These are phyloP conservation scores for Candida hispaniensis DNA, from an alignment of 805 yeast species.

Conservation along the genomic window DNA sequence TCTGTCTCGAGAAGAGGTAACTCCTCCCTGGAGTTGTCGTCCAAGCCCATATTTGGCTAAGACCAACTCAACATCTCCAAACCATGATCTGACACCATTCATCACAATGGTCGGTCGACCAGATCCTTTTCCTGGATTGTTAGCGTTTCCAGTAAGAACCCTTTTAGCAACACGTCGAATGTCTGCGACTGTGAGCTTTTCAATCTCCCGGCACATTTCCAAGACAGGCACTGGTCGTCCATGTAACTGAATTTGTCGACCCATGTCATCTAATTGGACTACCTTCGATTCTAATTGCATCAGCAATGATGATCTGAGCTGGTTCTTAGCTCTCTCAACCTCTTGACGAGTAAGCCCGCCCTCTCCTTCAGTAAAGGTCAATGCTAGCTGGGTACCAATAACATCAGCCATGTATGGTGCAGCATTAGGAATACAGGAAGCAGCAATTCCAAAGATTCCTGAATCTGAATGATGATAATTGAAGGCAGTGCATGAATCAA, in stretches of 20 bases:
- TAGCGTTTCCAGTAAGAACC: slow-evolving; percentile 57
- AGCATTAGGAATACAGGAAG: slow-evolving; percentile 77
- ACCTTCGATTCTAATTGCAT: slow-evolving; percentile 90
- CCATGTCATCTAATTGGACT: slow-evolving; percentile 92
- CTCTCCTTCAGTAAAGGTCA: slow-evolving; percentile 40
- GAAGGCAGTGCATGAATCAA: slow-evolving; percentile 80
- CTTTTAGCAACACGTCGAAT: slow-evolving; percentile 62
- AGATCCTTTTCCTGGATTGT: slow-evolving; percentile 37
- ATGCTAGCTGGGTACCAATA: slow-evolving; percentile 51
- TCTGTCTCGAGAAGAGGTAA: slow-evolving; percentile 6
- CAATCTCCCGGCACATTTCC: slow-evolving; percentile 76
- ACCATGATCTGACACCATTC: slow-evolving; percentile 76
- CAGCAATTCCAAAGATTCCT: slow-evolving; percentile 82
- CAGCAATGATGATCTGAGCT: slow-evolving; percentile 71
- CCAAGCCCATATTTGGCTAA: slow-evolving; percentile 69
- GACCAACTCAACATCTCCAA: slow-evolving; percentile 70
- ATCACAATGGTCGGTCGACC: slow-evolving; percentile 76
- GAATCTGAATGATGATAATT: slow-evolving; percentile 85
- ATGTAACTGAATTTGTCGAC: slow-evolving; percentile 84
- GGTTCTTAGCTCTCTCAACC: slow-evolving; percentile 84
- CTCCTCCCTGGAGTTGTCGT: slow-evolving; percentile 16
- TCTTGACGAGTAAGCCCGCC: slow-evolving; percentile 61
- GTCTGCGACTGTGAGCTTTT: slow-evolving; percentile 53
- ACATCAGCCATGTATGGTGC: slow-evolving; percentile 77
- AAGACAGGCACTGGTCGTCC: slow-evolving; percentile 61